Conservation (phyloP, 176 grass and related monocot species). For the Zea luxurians region DNA sequence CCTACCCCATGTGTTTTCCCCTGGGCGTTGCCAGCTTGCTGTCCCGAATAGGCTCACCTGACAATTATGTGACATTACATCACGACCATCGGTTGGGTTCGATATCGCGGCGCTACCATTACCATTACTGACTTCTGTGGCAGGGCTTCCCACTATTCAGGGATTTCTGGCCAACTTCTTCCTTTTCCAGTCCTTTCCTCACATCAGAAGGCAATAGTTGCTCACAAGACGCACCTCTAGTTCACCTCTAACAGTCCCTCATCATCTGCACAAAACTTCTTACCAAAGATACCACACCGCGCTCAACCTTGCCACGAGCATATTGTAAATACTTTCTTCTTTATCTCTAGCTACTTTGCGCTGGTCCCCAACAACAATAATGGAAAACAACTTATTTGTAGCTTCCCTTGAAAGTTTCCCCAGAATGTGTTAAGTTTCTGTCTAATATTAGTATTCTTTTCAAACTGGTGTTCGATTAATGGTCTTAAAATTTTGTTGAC, state of each 20-base stretch:
- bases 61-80: neutral
- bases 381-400: neutral
- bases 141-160: neutral
- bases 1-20: neutral
- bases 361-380: neutral
- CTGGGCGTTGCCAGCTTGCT: neutral
- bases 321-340: neutral
- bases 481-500: neutral
- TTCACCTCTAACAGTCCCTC: neutral
- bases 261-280: neutral
- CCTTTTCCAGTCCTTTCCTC: neutral
- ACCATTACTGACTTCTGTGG: neutral
- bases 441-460: neutral
- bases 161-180: neutral
- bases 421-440: neutral
- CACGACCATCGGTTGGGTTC: neutral
- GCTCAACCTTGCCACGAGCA: neutral
- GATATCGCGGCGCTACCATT: neutral
- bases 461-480: neutral
- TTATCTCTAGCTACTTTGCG: neutral
- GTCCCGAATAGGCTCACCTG: neutral
- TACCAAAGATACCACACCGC: neutral
- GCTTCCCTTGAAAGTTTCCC: neutral
- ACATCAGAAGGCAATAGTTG: too few species aligned
- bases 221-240: too few species aligned